Base-by-base conservation (phyloP, 768 basidiomycete species). In the Rhodotorula kratochvilovae region DNA sequence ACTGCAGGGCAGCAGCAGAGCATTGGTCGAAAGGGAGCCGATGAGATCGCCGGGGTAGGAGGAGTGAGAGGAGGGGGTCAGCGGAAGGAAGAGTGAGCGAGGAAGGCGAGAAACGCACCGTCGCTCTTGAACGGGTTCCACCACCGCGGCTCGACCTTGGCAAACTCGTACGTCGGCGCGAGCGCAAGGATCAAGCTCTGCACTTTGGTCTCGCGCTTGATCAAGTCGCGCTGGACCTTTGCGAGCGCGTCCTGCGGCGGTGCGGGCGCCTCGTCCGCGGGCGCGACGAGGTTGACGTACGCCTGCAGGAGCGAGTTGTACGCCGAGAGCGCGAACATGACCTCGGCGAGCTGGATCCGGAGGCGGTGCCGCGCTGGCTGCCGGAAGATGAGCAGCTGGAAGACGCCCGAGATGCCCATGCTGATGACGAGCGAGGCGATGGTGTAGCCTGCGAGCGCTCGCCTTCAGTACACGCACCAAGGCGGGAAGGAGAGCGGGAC, bases 351-450 rank as follows among this genome's bases (percentile, higher is more conserved):
- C 29, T 69, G 53, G 11, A 72, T 39, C 35, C 74, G 74, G 1
- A 75, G 59, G 53, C 71, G 61, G 10, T 61, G 71, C 2, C 74
- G 70, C 16, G 74, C 74, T 3, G 74, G 74, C 8, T 66, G 65
- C 13, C 74, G 64, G 56, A 75, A 67, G 46, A 75, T 43, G 48
- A 75, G 51, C 25, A 75, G 67, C 66, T 75, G 74, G 57, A 75
- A 72, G 36, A 66, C 65, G 12, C 66, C 71, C 1, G 58, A 51
- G 55, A 73, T 72, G 16, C 68, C 66, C 33, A 75, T 75, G 16
- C 57, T 61, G 53, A 75, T 69, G 21, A 50, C 68, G 61, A 75
- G 62, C 3, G 53, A 43, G 0, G 71, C 68, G 31, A 75, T 64
- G 2, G 71, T 66, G 50, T 70, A 69, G 35, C 42, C 27, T 29